Base-by-base conservation (phyloP, 78 protist species). In the Emiliania huxleyi region DNA sequence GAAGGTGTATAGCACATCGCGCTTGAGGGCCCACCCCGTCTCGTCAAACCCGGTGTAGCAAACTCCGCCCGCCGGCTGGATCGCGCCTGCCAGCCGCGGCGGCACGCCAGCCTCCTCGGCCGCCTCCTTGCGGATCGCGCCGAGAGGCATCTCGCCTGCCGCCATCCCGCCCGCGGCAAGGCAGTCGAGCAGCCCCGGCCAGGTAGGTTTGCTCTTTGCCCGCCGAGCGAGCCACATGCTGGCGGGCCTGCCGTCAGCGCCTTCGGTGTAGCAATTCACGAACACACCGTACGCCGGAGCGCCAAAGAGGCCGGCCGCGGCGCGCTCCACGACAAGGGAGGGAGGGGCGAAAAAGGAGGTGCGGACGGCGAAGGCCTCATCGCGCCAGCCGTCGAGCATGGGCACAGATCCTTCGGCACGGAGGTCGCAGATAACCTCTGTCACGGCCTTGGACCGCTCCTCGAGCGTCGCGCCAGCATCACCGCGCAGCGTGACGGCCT, bases 141-240 rank as follows among this genome's bases (percentile, higher is more conserved):
- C n/a, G 11, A 1, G 19, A 35, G 37, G 42, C 18, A 12, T 0
- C 49, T n/a, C 44, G 23, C 75, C 75, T 62, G 75, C n/a, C 45
- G 91, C 38, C 25, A 87, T 18, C 37, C 91, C 91, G 49, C 91
- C 91, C 4, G 91, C 91, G 29, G 29, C 73, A 12, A 55, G 0
- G 23, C 45, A 19, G 56, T 87, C 91, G 77, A 87, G 91, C 48
- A 38, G 3, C 35, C 75, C 79, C 6, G 91, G 79, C n/a, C 40
- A 87, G 15, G 91, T 87, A 22, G 44, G 79, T 52, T 87, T 87
- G 52, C 11, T 52, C 29, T 0, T 19, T 11, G 75, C 0, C 0
- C 91, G 75, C 52, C 79, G 25, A 26, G 52, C 73, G 52, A 87
- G 18, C 91, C 91, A 87, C 49, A 87, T 1, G 87, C 43, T 49